Base-by-base conservation (phyloP, 345 rosid genomes). In the Excoecaria agallocha region DNA sequence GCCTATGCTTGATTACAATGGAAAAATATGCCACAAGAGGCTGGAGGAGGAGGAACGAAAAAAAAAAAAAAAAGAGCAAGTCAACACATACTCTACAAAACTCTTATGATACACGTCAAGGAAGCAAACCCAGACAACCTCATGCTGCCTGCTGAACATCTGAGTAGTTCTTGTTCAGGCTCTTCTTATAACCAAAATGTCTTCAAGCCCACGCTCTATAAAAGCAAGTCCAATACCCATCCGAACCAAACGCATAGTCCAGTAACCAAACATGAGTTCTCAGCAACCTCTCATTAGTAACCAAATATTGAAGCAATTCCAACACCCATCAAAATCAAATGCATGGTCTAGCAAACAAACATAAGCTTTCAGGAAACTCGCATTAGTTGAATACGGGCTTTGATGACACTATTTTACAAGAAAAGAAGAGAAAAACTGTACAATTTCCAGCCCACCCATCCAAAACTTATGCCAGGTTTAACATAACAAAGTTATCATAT, bases 361-460 rank as follows among this genome's bases (percentile, higher is more conserved):
- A 45, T n/a, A 12, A 68, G 52, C 65, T 63, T 52, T 69, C 62
- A 63, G 55, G 75, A 41, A 49, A 69, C 67, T 62, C 69, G 54
- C 74, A 55, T 57, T 46, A 30, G 60, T 52, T 38, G 60, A 30
- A 35, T 35, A 41, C 60, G 35, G 55, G 71, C 11, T 46, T 37
- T 20, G 70, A 59, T 58, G n/a, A 61, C 77, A 61, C 77, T 50
- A 54, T 61, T n/a, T 52, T 24, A 66, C 50, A 39, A 5, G 9
- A 5, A 65, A 70, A 57, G 52, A 66, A 39, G 1, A 30, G 30
- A 66, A 70, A 58, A 58, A 66, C 67, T 74, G 64, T 76, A 76
- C 85, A 82, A 37, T 64, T 70, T 69, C 60, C 73, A 71, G 6
- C 38, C 61, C 82, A 78, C 43, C 76, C 72, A 85, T 58, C 76